These are phyloP conservation scores for Trichophyton rubrum DNA, from an alignment of 2,329 filamentous ascomycete genomes.

Conservation along the genomic window DNA sequence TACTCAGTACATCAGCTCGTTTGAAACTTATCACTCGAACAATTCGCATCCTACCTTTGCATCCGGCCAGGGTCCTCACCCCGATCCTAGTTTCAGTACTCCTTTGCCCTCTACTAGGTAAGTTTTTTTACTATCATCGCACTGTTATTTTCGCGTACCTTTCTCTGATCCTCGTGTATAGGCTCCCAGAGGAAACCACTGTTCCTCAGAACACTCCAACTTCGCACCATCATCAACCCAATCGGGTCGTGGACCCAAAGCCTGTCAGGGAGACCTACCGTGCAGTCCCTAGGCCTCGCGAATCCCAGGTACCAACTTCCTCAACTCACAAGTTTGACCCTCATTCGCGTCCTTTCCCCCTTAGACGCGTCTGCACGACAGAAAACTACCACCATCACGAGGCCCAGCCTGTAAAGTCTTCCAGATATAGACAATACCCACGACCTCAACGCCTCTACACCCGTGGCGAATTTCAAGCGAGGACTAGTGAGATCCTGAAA, in stretches of 20 bases:
- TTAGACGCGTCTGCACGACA: background rate
- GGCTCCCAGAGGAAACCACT: background rate
- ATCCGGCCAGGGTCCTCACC: background rate
- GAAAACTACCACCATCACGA: background rate
- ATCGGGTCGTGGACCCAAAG: background rate
- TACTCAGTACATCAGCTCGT: background rate
- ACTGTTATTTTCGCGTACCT: background rate
- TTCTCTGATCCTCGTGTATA: background rate
- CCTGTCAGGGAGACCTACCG: background rate
- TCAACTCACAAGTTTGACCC: background rate
- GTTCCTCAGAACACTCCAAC: background rate
- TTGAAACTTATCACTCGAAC: conserved; percentile 3
- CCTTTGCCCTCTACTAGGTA: background rate
- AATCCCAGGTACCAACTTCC: background rate
- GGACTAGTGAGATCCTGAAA: background rate
- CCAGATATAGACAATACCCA: background rate
- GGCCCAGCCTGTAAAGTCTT: background rate
- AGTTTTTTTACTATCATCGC: background rate
- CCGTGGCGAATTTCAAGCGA: background rate
- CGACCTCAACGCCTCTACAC: background rate
- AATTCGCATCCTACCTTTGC: background rate
- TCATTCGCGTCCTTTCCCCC: background rate
- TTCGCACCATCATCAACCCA: background rate
- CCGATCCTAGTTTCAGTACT: background rate
- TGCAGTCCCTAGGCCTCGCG: background rate